Evolutionary conservation across 2,329 filamentous ascomycete genomes (phyloP).

Genomic region (Cucurbitaria berberidis): DNA sequence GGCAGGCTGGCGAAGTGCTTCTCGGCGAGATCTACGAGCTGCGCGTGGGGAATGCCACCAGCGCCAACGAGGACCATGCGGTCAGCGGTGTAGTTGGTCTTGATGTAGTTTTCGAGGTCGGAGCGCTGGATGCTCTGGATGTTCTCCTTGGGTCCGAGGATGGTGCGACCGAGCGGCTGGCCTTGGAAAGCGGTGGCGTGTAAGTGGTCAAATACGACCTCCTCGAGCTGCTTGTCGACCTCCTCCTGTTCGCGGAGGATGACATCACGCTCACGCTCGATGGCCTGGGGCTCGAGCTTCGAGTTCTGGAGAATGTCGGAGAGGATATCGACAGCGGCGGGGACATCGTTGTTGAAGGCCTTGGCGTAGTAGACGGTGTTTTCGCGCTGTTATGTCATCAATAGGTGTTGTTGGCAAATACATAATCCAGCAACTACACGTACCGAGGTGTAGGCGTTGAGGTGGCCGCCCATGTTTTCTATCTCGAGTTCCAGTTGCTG

Average conservation of each 20-base stretch:
- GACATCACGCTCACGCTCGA: conserved; percentile 97
- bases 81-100: conserved; percentile 99
- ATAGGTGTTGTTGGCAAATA: conserved; percentile 15
- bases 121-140: conserved; percentile 93
- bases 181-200: conserved; percentile 97
- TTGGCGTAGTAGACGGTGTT: conserved; percentile 99
- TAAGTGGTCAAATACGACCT: conserved; percentile 98
- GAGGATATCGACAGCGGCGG: conserved; percentile 95
- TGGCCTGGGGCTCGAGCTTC: conserved; percentile 90
- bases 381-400: conserved; percentile 71
- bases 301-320: conserved; percentile 99
- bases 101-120: conserved; percentile 95
- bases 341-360: conserved; percentile 97
- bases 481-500: conserved; percentile 99
- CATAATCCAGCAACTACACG: conserved; percentile 39
- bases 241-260: conserved; percentile 99
- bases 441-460: conserved; percentile 99
- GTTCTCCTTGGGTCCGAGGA: conserved; percentile 97
- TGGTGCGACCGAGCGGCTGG: conserved; percentile 95
- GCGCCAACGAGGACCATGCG: conserved; percentile 98
- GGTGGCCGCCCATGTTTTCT: conserved; percentile 99
- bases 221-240: conserved; percentile 99
- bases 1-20: conserved; percentile 89
- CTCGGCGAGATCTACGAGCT: conserved; percentile 95
- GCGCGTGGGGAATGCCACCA: conserved; percentile 89